Evolutionary conservation across 257 asterid genomes (phyloP).

Genomic region (Lithospermum erythrorhizon): DNA sequence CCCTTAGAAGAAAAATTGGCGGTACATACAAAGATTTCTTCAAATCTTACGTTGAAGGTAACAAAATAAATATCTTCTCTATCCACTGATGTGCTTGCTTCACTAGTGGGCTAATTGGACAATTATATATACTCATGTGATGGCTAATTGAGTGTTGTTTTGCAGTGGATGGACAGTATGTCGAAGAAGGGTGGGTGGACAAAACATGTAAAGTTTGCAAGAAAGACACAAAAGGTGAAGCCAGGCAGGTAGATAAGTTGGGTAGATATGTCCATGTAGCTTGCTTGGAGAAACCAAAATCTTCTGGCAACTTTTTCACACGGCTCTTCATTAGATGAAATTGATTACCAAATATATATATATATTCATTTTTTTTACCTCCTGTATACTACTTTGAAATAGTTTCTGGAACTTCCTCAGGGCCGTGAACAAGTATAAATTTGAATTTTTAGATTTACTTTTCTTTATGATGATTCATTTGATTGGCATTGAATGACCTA

Average conservation of each 20-base stretch:
- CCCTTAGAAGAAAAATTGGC: conserved; percentile 94
- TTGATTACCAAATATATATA: background rate
- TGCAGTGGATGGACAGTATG: conserved; percentile 79
- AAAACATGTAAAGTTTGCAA: conserved; percentile 92
- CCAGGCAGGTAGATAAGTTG: conserved; percentile 69
- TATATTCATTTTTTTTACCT: no score
- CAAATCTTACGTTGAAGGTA: conserved; percentile 93
- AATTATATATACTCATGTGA: no score
- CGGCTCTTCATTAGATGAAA: conserved; percentile 49
- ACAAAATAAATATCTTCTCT: no score
- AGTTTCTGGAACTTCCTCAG: no score
- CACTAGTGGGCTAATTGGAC: background rate
- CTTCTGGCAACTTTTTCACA: conserved; percentile 65
- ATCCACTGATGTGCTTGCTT: background rate
- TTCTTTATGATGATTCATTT: no score
- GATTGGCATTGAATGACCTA: no score
- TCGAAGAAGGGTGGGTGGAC: conserved; percentile 99
- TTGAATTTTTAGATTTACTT: no score
- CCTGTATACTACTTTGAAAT: no score
- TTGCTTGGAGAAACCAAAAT: conserved; percentile 39
- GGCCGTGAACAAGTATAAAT: no score
- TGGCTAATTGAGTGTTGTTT: background rate
- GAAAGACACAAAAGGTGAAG: conserved; percentile 77
- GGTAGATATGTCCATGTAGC: conserved; percentile 83
- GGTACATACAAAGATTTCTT: conserved; percentile 97